Evolutionary conservation across 768 basidiomycete genomes (phyloP), one percentile per base, ranked within the genome.

Genomic region (Rhizopogon vesiculosus): DNA sequence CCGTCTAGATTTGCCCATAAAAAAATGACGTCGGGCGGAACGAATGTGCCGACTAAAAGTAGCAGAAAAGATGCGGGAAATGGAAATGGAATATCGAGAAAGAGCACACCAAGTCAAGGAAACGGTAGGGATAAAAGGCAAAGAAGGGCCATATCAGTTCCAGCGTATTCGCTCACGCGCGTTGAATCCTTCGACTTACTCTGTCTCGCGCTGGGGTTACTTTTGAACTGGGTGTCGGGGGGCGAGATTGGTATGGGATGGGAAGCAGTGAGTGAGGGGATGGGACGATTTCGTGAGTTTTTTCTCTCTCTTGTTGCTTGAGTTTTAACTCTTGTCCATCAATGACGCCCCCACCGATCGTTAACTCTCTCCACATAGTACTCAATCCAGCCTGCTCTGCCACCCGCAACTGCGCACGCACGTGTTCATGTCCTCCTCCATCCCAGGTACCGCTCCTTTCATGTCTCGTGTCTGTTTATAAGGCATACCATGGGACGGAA

Each of bases 161-260:
- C 8, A 8, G 19, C 19, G 2, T 49, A 49, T 49, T 22, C 33
- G 8, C 46, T 49, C 33, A 49, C 46, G 15, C 62, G 69, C 0
- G 71, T 76, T 5, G 74, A 79, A 40, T 71, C 78, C 3, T 73
- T 89, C n/a, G 91, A 93, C 64, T 76, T 79, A 35, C 72, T 91
- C 5, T 92, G 89, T 66, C 83, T 93, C 28, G 79, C 84, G 6
- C 77, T 93, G 5, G 91, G 85, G 1, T 71, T 92, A 9, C 71
- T 92, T 41, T 89, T 89, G 51, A 92, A 91, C 66, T 72, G 92
- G 42, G 82, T 89, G 0, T 87, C 91, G 62, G 73, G 72, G 5
- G 72, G 77, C n/a, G 74, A 77, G 0, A 72, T 69, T n/a, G 76
- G 78, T 9, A 81, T 2, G 66, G 83, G 8, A 75, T 78, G 42